Evolutionary conservation across 1,284 basidiomycete species (phyloP).

Genomic region (Polyporus tsugae): DNA sequence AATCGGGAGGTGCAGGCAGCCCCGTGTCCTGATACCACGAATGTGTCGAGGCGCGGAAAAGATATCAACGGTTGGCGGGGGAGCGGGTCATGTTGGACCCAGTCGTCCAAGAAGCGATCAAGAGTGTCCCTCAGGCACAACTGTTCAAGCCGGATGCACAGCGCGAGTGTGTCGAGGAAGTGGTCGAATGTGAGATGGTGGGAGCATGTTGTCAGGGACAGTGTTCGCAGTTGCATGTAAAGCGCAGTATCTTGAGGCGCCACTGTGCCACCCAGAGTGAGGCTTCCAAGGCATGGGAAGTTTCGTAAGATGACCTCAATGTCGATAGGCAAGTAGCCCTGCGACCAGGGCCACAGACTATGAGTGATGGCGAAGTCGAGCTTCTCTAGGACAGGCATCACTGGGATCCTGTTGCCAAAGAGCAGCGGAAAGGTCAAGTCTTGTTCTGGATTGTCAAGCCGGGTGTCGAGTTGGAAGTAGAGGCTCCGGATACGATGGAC

Average conservation of each 20-base stretch:
- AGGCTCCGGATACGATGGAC: not conserved
- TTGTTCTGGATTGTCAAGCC: not conserved
- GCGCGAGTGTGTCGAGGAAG: not conserved
- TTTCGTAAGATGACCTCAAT: not conserved
- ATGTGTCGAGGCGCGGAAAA: not conserved
- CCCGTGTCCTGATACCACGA: not conserved
- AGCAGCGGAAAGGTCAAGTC: not conserved
- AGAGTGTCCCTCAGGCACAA: not conserved
- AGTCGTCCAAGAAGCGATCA: not conserved
- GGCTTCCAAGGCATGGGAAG: not conserved
- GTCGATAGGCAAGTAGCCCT: not conserved
- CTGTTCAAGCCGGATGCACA: not conserved
- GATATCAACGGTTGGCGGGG: not conserved
- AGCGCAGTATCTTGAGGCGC: not conserved
- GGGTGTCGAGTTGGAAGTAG: not conserved
- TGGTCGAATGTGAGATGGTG: not conserved
- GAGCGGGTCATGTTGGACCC: not conserved
- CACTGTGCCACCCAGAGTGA: not conserved
- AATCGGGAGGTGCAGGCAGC: not conserved
- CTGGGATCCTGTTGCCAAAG: not conserved
- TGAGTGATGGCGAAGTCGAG: not conserved
- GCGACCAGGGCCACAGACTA: not conserved
- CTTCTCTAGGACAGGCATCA: not conserved
- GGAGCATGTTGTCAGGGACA: not conserved
- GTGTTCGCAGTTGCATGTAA: not conserved